phyloP scores from a whole-genome alignment of 805 yeast species.

The Hanseniaspora thailandica region DNA sequence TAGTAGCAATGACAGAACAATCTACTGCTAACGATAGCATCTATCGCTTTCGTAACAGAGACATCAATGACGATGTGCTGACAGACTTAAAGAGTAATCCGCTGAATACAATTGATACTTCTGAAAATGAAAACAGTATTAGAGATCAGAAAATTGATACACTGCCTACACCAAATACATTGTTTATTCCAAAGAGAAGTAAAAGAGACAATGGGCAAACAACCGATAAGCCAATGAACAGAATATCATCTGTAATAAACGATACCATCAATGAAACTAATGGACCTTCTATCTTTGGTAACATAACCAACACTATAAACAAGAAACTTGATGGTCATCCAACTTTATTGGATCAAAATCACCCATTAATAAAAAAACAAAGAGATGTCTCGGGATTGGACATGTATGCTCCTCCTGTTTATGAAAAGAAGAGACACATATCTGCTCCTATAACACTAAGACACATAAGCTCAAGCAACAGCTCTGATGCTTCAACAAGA shows the following conservation, averaged over 20 bases:
- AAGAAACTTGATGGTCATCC: constrained; percentile 10
- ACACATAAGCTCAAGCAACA: not conserved
- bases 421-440: constrained; percentile 7
- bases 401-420: not conserved
- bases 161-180: not conserved
- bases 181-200: constrained; percentile 9
- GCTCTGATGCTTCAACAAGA: not conserved
- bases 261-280: not conserved
- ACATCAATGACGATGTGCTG: not conserved
- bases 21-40: not conserved
- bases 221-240: not conserved
- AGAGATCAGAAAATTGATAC: not conserved
- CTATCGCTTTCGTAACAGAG: not conserved
- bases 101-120: not conserved
- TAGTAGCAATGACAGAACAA: not conserved
- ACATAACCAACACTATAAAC: constrained; percentile 8
- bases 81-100: not conserved
- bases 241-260: not conserved
- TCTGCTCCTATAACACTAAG: constrained; percentile 11
- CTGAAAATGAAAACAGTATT: not conserved
- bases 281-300: not conserved
- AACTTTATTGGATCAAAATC: not conserved
- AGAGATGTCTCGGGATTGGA: not conserved
- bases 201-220: not conserved
- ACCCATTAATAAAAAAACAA: not conserved